Evolutionary conservation across 768 basidiomycete genomes (phyloP).

Genomic region (Boletus pseudopeckii): DNA sequence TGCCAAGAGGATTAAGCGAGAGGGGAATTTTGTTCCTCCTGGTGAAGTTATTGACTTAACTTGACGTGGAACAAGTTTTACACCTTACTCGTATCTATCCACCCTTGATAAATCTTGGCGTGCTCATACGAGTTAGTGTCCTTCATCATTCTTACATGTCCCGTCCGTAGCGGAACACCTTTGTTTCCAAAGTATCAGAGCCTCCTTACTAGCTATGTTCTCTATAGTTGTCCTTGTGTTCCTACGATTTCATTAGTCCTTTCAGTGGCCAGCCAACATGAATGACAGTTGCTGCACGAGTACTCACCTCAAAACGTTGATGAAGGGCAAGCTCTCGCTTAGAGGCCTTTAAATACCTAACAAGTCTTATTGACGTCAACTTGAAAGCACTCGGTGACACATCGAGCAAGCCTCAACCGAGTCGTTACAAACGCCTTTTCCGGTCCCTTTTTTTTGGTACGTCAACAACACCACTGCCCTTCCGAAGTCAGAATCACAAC

Average conservation of each 20-base stretch:
- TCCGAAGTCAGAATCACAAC: neutral
- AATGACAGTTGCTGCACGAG: neutral
- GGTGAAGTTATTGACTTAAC: slow-evolving; percentile 33
- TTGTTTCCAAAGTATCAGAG: neutral
- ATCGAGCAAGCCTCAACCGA: neutral
- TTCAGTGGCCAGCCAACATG: neutral
- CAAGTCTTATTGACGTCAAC: neutral
- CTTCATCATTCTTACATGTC: neutral
- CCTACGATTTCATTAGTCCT: neutral
- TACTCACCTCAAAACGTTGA: neutral
- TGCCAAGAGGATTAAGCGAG: slow-evolving; percentile 28
- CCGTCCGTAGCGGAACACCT: neutral
- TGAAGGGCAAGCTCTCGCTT: neutral
- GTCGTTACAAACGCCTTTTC: neutral
- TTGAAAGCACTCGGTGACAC: neutral
- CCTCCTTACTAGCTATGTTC: neutral
- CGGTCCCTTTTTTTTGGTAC: neutral
- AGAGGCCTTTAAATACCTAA: neutral
- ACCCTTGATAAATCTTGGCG: neutral
- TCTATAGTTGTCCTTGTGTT: neutral
- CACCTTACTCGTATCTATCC: neutral
- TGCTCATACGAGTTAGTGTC: neutral
- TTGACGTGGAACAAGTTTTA: slow-evolving; percentile 8
- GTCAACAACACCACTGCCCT: neutral
- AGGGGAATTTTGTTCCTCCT: slow-evolving; percentile 10